These are phyloP conservation scores for Prunus campanulata DNA, from an alignment of 306 rosid genomes.

Conservation along the genomic window DNA sequence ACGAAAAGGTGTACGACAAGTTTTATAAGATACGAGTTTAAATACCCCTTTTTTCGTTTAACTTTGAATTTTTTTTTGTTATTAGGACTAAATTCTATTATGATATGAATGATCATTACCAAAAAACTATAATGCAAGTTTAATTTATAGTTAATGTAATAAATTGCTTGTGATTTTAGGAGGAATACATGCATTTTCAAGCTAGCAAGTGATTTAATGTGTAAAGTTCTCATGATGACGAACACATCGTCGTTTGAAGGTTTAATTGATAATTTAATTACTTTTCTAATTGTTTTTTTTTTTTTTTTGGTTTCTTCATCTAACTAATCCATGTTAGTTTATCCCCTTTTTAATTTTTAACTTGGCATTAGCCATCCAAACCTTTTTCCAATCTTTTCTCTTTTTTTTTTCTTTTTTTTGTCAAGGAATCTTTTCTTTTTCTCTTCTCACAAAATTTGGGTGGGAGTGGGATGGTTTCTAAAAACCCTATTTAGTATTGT, in stretches of 20 bases:
- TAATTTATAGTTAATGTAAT: too few species aligned
- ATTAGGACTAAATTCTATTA: background rate
- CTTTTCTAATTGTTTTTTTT: too few species aligned
- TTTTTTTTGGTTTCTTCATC: too few species aligned
- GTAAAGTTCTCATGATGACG: too few species aligned
- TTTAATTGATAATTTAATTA: too few species aligned
- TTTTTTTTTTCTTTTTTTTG: too few species aligned
- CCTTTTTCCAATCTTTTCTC: background rate
- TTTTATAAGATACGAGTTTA: background rate
- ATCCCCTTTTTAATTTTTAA: background rate
- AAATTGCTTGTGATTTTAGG: too few species aligned
- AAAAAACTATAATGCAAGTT: background rate
- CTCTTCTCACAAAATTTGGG: background rate
- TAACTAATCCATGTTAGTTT: background rate
- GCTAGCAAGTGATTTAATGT: too few species aligned
- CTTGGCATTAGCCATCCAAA: background rate
- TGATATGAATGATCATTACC: background rate
- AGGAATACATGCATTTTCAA: too few species aligned
- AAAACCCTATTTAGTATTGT: too few species aligned
- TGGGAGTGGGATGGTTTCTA: background rate
- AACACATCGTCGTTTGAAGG: too few species aligned
- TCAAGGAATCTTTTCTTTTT: background rate
- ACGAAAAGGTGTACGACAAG: background rate
- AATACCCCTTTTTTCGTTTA: background rate
- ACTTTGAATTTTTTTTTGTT: background rate